Base-by-base conservation (phyloP, 1,139 yeast species). In the Torulaspora globosa region DNA sequence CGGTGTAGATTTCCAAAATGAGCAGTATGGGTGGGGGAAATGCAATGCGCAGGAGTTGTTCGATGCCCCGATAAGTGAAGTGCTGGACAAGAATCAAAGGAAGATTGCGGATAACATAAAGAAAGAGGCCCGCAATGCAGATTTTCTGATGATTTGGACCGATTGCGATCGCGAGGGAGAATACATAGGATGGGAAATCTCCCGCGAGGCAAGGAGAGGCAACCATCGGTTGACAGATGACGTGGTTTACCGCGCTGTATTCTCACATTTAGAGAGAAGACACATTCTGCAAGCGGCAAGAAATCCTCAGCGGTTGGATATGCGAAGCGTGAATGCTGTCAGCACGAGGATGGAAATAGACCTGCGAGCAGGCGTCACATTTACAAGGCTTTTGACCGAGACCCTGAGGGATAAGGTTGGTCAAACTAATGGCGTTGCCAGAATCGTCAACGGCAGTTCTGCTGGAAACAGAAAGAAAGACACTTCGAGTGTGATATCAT, bases 101-200 rank as follows among this genome's bases (percentile, higher is more conserved):
- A 75, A 74, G 21, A 78, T 88, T 18, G 82, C 82, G 14, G 70
- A 72, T n/a, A 92, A 92, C 60, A 87, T 94, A 40, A 66, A 75
- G 31, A 66, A 66, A 3, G 90, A 89, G 60, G 87, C 92, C 2
- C 63, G 82, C 32, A 61, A 57, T 26, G 78, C 86, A 4, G 75
- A 79, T 42, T 70, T 72, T 40, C 69, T 94, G 51, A 86, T 87
- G 84, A 88, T 94, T 8, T 94, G 98, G 98, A 94, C 98, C 1
- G 99, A 94, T 73, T 92, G 97, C 68, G 99, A 94, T 71, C 73
- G 98, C 35, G 99, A 94, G 62, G 99, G 99, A 1, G 99, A 94
- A 65, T 84, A 83, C 62, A 94, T 94, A 50, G 99, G 98, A 0
- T 80, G 78, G 71, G 97, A 92, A 61, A 79, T 94, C 19, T 73